Evolutionary conservation across 1,139 yeast species (phyloP).

Genomic region (Hansenula lynferdii): DNA sequence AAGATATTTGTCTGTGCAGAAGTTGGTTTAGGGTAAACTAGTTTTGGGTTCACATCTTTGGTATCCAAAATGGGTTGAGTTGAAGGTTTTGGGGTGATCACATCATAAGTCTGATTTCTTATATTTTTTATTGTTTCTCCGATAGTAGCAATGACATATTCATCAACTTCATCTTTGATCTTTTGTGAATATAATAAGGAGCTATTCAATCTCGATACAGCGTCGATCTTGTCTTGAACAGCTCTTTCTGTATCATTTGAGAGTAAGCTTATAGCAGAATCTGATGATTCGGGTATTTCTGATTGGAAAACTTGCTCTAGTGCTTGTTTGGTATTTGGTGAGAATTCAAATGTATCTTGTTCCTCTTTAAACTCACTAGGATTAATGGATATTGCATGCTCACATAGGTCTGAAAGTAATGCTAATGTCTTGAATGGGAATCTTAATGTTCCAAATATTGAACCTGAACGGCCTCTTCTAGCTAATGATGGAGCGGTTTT

Average conservation of each 20-base stretch:
- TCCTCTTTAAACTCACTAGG: conserved; percentile 34
- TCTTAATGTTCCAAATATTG: conserved; percentile 31
- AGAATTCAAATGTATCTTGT: conserved; percentile 36
- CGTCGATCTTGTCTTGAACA: conserved; percentile 64
- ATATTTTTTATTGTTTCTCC: conserved; percentile 43
- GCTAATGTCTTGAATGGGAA: conserved; percentile 71
- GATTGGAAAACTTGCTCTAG: conserved; percentile 51
- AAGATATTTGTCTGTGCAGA: conserved; percentile 30
- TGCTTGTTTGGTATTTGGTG: conserved; percentile 71
- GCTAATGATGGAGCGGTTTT: conserved; percentile 9
- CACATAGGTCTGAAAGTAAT: conserved; percentile 61
- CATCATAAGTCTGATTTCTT: conserved; percentile 20
- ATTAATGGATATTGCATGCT: conserved; percentile 69
- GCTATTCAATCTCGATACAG: conserved; percentile 72
- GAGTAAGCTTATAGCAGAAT: conserved; percentile 57
- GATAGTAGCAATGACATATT: conserved; percentile 61
- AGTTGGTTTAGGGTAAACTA: conserved; percentile 21
- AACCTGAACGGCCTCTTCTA: conserved; percentile 25
- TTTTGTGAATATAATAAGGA: conserved; percentile 75
- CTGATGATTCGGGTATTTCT: conserved; percentile 53
- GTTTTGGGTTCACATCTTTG: neutral
- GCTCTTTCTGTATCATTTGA: conserved; percentile 64
- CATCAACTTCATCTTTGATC: conserved; percentile 78
- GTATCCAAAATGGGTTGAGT: neutral
- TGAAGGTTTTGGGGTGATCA: conserved; percentile 5